phyloP scores from a whole-genome alignment of 768 basidiomycete species.

The Calocybe indica region DNA sequence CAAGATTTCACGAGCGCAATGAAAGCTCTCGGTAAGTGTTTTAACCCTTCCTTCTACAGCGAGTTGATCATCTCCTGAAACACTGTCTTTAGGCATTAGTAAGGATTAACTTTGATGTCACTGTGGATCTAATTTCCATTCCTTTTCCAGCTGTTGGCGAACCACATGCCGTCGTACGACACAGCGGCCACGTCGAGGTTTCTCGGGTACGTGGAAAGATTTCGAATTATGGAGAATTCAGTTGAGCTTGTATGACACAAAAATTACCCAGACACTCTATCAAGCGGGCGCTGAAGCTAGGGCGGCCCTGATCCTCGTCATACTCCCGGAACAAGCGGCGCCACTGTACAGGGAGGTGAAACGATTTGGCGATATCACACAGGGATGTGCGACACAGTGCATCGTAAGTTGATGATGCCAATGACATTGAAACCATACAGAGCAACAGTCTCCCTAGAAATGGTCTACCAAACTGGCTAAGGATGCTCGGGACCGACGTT shows the following conservation, averaged over 20 bases:
- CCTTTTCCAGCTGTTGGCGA: too few relatives aligned
- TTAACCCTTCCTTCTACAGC: not conserved
- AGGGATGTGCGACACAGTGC: slow-evolving; percentile 60
- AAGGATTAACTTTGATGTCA: not conserved
- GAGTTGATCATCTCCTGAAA: not conserved
- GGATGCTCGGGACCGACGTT: slow-evolving; percentile 7
- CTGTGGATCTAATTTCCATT: too few relatives aligned
- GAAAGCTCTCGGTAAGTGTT: slow-evolving; percentile 16
- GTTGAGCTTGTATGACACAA: not conserved
- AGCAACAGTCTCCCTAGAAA: slow-evolving; percentile 11
- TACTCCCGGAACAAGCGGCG: slow-evolving; percentile 24
- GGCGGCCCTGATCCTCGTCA: slow-evolving; percentile 18
- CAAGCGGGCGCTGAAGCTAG: slow-evolving; percentile 2
- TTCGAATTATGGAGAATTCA: too few relatives aligned
- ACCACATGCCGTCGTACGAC: too few relatives aligned
- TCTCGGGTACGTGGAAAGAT: too few relatives aligned
- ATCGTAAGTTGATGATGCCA: slow-evolving; percentile 33
- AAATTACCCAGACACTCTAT: slow-evolving; percentile 5
- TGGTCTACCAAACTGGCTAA: slow-evolving; percentile 19
- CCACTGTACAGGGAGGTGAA: slow-evolving; percentile 23
- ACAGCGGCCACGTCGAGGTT: too few relatives aligned
- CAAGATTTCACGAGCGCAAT: slow-evolving; percentile 16
- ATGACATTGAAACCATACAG: not conserved
- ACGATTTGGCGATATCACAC: slow-evolving; percentile 33
- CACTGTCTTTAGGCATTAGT: slow-evolving; percentile 11